phyloP scores from a whole-genome alignment of 1,284 basidiomycete species.

The Termitomyces sp. region DNA sequence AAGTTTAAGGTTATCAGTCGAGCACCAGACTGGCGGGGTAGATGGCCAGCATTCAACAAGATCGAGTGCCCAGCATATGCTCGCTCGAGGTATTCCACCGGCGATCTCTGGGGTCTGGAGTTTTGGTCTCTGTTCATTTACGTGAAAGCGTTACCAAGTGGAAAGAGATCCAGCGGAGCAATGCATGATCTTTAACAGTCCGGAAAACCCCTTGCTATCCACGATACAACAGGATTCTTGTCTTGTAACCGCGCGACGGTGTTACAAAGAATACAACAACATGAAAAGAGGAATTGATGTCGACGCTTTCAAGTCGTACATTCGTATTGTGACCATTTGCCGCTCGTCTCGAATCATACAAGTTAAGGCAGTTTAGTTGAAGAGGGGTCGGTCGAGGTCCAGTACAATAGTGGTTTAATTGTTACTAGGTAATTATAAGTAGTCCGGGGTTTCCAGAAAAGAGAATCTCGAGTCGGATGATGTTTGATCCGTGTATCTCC shows the following conservation, averaged over 20 bases:
- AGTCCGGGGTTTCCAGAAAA: too few species aligned
- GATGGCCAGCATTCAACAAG: background rate
- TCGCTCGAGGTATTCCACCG: background rate
- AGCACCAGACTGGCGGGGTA: background rate
- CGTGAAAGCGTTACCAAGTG: background rate
- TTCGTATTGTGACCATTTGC: background rate
- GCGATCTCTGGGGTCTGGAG: background rate
- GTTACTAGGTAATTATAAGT: too few species aligned
- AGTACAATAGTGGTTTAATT: too few species aligned
- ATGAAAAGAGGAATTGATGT: background rate
- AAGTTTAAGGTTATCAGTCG: conserved; percentile 3
- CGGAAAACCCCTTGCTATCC: background rate
- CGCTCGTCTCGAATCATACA: background rate
- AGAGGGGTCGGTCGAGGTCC: background rate
- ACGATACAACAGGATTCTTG: background rate
- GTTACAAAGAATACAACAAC: background rate
- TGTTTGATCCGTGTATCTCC: too few species aligned
- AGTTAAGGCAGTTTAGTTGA: background rate
- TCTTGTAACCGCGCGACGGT: background rate
- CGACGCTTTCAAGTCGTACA: background rate
- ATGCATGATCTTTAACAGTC: background rate
- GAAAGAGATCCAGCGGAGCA: background rate
- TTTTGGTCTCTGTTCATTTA: background rate
- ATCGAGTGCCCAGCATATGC: background rate
- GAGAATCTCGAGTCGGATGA: too few species aligned